These are phyloP conservation scores for Emergomyces pasteurianus DNA, from an alignment of 2,329 filamentous ascomycete species.

Conservation along the genomic window DNA sequence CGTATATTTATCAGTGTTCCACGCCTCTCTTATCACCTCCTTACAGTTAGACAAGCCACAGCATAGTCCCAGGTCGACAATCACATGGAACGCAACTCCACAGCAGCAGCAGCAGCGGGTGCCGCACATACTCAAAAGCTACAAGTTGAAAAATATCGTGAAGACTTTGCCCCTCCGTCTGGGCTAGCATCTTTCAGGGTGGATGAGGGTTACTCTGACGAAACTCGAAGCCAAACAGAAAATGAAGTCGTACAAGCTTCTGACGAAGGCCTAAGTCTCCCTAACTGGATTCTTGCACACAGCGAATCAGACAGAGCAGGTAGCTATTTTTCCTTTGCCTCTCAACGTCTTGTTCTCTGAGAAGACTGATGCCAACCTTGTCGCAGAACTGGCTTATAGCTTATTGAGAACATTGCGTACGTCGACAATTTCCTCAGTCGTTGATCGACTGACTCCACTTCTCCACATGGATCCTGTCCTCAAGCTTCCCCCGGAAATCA, in stretches of 20 bases:
- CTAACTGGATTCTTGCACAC: conserved; percentile 43
- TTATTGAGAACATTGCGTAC: conserved; percentile 70
- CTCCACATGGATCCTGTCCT: conserved; percentile 87
- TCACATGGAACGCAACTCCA: conserved; percentile 22
- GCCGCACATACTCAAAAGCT: conserved; percentile 16
- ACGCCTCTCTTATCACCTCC: not conserved
- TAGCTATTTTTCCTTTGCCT: conserved; percentile 20
- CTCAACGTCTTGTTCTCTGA: not conserved
- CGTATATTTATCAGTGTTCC: not conserved
- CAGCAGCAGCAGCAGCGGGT: conserved; percentile 11
- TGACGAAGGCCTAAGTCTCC: conserved; percentile 35
- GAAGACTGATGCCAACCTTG: not conserved
- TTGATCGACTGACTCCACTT: conserved; percentile 65
- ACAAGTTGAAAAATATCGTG: conserved; percentile 17
- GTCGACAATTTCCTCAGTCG: conserved; percentile 65
- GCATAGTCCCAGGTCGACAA: conserved; percentile 1
- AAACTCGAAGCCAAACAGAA: conserved; percentile 41
- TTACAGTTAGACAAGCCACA: not conserved
- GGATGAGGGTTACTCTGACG: conserved; percentile 82
- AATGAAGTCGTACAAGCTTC: conserved; percentile 26
- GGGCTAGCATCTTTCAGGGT: conserved; percentile 43
- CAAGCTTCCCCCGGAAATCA: conserved; percentile 80
- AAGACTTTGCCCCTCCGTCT: conserved; percentile 20
- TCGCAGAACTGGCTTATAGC: conserved; percentile 64
- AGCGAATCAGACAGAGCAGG: conserved; percentile 45